phyloP scores from a whole-genome alignment of 768 basidiomycete species.

The Infundibulicybe gibba region DNA sequence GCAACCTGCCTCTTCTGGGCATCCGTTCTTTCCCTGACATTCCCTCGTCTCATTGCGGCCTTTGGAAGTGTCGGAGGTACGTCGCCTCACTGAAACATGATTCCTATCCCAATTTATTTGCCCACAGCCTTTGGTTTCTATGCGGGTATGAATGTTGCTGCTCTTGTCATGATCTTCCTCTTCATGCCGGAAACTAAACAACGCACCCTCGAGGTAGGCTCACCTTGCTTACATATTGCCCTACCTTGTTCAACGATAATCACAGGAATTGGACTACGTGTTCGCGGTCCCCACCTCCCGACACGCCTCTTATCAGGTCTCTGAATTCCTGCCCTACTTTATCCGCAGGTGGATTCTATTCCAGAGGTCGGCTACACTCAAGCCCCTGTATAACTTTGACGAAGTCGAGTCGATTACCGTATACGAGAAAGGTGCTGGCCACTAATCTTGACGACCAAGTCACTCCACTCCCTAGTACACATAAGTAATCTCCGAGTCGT shows the following conservation, averaged over 20 bases:
- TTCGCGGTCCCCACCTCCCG: constrained; percentile 48
- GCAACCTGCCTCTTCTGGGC: constrained; percentile 50
- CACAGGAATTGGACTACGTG: constrained; percentile 41
- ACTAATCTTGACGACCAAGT: constrained; percentile 10
- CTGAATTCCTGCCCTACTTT: constrained; percentile 44
- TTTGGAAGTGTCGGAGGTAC: constrained; percentile 34
- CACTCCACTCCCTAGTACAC: too few species aligned
- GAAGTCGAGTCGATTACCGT: constrained; percentile 41
- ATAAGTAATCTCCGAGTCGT: too few species aligned
- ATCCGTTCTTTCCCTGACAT: constrained; percentile 51
- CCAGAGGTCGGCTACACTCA: constrained; percentile 29
- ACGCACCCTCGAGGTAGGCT: constrained; percentile 36
- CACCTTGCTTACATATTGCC: not conserved
- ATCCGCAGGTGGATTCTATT: constrained; percentile 42
- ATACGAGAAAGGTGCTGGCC: constrained; percentile 37
- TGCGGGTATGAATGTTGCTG: constrained; percentile 45
- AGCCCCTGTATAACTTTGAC: constrained; percentile 50
- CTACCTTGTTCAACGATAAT: not conserved
- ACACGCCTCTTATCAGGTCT: constrained; percentile 41
- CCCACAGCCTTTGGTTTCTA: constrained; percentile 54
- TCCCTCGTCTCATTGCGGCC: constrained; percentile 51
- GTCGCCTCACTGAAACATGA: constrained; percentile 12
- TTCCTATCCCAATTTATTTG: not conserved
- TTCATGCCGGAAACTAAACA: constrained; percentile 53
- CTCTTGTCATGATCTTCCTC: constrained; percentile 54